Percentiles rank a stretch among this genome's conserved stretches.
Conservation (phyloP, 768 basidiomycete species). For the Exidia glandulosa region DNA sequence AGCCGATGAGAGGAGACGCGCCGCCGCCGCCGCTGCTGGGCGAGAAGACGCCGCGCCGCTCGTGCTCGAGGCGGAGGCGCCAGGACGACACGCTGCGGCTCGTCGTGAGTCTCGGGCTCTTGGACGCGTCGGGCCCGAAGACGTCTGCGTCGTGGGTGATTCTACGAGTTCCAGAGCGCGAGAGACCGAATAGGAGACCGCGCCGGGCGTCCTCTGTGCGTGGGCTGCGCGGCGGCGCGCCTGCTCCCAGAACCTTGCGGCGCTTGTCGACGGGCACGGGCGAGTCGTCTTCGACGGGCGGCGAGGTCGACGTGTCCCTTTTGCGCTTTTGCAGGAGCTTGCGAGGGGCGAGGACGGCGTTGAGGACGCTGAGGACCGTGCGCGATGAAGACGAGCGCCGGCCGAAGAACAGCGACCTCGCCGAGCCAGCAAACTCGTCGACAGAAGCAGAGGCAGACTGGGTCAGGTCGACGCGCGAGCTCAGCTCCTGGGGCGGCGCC, state of each 20-base stretch:
- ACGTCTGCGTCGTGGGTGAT: neutral
- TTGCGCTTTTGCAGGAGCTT: neutral
- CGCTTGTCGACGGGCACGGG: neutral
- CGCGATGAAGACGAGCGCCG: neutral
- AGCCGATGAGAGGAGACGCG: neutral
- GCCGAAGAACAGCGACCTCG: neutral
- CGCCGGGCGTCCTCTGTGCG: neutral
- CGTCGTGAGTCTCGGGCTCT: neutral
- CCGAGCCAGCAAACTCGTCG: neutral
- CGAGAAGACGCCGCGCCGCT: neutral
- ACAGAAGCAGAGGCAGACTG: too few relatives aligned
- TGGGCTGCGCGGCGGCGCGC: neutral
- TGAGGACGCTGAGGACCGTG: neutral
- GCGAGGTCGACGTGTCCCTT: neutral
- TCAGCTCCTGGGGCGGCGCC: neutral
- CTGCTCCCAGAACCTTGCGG: neutral
- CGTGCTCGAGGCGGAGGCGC: neutral
- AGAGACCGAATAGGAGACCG: neutral
- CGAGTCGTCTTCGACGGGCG: neutral
- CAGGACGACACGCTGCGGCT: neutral
- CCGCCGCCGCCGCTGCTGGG: neutral
- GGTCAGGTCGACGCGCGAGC: too few relatives aligned
- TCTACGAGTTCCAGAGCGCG: neutral
- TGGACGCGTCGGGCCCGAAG: neutral
- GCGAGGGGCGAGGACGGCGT: neutral